Evolutionary conservation across 2,329 filamentous ascomycete genomes (phyloP).

Genomic region (Lanzia echinophila): DNA sequence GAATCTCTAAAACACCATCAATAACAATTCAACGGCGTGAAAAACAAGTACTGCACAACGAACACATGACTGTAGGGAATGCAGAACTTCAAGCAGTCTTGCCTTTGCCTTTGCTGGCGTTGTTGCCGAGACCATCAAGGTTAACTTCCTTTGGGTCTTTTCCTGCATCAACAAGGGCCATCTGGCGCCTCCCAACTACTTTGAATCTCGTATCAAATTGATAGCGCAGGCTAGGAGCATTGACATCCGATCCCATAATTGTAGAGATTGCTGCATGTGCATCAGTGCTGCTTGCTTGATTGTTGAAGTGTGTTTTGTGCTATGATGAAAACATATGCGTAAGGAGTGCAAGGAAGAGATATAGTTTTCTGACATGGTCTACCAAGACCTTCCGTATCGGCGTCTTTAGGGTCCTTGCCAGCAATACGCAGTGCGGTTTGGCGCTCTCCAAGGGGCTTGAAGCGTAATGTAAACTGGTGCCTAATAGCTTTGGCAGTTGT

Average conservation of each 20-base stretch:
- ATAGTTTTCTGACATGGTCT: too few species aligned
- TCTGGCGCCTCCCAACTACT: conserved; percentile 43
- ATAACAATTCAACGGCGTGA: not conserved
- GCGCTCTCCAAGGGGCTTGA: conserved; percentile 46
- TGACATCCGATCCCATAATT: conserved; percentile 23
- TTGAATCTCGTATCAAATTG: conserved; percentile 35
- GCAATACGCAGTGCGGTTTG: conserved; percentile 39
- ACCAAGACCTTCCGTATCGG: not conserved
- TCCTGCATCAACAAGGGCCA: conserved; percentile 38
- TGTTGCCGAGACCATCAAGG: conserved; percentile 12
- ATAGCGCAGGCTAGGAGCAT: conserved; percentile 15
- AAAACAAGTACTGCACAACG: not conserved
- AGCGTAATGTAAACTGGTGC: conserved; percentile 48
- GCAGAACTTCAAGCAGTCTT: not conserved
- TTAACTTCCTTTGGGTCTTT: conserved; percentile 33
- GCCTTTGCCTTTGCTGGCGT: not conserved
- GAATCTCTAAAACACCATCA: conserved; percentile 10
- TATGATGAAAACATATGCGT: not conserved
- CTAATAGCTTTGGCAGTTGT: conserved; percentile 51
- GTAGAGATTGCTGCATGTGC: conserved; percentile 11
- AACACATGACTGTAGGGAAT: not conserved
- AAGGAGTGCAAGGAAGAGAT: not conserved
- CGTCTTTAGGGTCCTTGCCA: conserved; percentile 37
- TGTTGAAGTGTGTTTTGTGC: not conserved
- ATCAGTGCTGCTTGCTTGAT: conserved; percentile 4